A percentile compares a stretch with the other conserved stretches of the same genome.
phyloP scores from a whole-genome alignment of 495 filamentous ascomycete species.

The Penicillium turbatum region DNA sequence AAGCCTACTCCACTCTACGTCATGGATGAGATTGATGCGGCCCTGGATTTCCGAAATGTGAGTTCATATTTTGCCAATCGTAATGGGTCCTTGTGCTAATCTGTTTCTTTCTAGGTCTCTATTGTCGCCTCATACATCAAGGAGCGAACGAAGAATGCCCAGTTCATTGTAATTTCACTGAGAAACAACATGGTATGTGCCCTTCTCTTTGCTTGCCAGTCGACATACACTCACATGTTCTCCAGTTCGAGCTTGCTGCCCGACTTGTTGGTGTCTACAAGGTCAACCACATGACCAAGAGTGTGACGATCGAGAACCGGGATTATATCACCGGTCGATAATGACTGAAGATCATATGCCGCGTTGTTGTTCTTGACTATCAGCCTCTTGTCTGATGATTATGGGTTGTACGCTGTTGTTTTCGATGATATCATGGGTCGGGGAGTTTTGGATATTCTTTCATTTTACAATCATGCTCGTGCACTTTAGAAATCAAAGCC shows the following conservation, averaged over 20 bases:
- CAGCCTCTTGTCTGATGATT: constrained; percentile 20
- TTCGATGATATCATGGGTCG: constrained; percentile 30
- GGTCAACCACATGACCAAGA: constrained; percentile 99
- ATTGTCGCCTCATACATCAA: constrained; percentile 99
- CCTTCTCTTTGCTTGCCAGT: not conserved
- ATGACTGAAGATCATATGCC: constrained; percentile 18
- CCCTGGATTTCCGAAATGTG: constrained; percentile 95
- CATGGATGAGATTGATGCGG: constrained; percentile 99
- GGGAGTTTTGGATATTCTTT: constrained; percentile 19
- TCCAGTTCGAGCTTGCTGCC: constrained; percentile 83
- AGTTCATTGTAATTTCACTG: constrained; percentile 97
- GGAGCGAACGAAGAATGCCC: constrained; percentile 96
- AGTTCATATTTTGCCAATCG: constrained; percentile 34
- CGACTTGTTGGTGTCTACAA: constrained; percentile 96
- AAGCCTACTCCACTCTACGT: constrained; percentile 97
- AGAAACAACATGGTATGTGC: constrained; percentile 84
- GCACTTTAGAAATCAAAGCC: not conserved
- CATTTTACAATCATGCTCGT: constrained; percentile 1
- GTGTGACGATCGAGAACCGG: constrained; percentile 88
- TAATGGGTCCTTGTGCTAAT: constrained; percentile 2
- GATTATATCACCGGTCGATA: constrained; percentile 64
- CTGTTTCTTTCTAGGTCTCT: constrained; percentile 63
- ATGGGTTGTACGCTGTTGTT: constrained; percentile 16
- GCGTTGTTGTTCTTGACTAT: constrained; percentile 9
- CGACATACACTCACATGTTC: constrained; percentile 10